Base-by-base conservation (phyloP, 176 grass and related monocot genomes). In the Pharus latifolius region DNA sequence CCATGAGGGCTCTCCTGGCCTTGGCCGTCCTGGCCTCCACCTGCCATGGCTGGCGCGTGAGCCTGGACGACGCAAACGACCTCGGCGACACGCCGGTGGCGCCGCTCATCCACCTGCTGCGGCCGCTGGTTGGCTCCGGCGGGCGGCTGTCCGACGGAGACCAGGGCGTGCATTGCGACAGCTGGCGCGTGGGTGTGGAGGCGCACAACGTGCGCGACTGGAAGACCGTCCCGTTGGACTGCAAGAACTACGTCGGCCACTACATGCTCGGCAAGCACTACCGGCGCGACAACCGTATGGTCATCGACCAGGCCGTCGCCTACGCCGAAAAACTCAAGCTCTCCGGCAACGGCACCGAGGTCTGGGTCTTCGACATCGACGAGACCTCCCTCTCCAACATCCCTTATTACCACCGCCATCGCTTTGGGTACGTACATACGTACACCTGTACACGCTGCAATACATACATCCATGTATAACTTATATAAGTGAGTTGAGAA, bases 191-290 rank as follows among this genome's bases (percentile, higher is more conserved):
- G 3, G 42, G 26, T 8, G 78, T 64, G 78, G 78, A 80, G 67
- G 56, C 56, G 30, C 18, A 80, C 51, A 80, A 80, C 32, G 56
- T 53, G 42, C 19, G 65, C 3, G 30, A 19, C 30, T 80, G 56
- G 45, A 3, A 10, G 35, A 46, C 53, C 16, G 12, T 71, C 30
- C 78, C 78, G 1, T 31, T 3, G 9, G 12, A 10, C 29, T 80
- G 67, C 67, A 7, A 49, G 26, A 45, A 45, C 19, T 73, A 54
- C 56, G 57, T 80, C 20, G 55, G 25, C 0, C 41, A 64, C 33
- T 82, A 82, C 79, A 49, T 82, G 79, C 62, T 31, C 59, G 34
- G 69, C 49, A 30, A 65, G 7, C 48, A 34, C 43, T 82, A 82
- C 69, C 32, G 46, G 31, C 35, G 20, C 25, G 79, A 82, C 52